These are phyloP conservation scores for Fraxinus americana DNA, from an alignment of 257 asterid species.

Conservation along the genomic window DNA sequence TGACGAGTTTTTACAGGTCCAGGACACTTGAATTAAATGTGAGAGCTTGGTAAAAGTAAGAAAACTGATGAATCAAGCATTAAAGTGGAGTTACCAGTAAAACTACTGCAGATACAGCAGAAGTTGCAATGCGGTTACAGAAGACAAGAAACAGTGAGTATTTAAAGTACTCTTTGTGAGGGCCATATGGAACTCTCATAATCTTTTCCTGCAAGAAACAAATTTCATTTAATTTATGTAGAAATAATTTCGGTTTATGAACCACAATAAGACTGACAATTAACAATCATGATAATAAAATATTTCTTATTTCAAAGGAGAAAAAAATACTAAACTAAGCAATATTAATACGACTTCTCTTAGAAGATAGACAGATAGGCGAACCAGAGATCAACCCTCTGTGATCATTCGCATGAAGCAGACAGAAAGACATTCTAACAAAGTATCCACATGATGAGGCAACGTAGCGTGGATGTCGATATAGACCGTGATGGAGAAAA, in stretches of 20 bases:
- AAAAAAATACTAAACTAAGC: neutral
- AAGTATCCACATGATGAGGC: neutral
- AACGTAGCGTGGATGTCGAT: neutral
- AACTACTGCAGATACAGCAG: slow-evolving; percentile 84
- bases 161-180: slow-evolving; percentile 70
- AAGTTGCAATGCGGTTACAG: slow-evolving; percentile 95
- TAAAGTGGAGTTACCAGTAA: slow-evolving; percentile 63
- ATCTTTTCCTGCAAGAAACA: slow-evolving; percentile 83
- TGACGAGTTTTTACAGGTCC: neutral
- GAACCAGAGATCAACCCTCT: neutral
- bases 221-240: slow-evolving; percentile 22
- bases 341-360: neutral
- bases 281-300: neutral
- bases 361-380: neutral
- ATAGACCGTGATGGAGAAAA: neutral
- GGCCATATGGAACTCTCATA: slow-evolving; percentile 97
- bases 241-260: slow-evolving; percentile 6
- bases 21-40: slow-evolving; percentile 4
- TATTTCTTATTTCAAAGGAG: neutral
- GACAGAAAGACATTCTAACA: neutral
- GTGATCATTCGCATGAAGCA: slow-evolving; percentile 7
- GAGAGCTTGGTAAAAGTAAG: neutral
- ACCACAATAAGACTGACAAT: neutral
- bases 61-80: slow-evolving; percentile 25
- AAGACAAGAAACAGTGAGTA: slow-evolving; percentile 94